Base-by-base conservation (phyloP, 768 basidiomycete genomes). In the Sarcodon aspratus region DNA sequence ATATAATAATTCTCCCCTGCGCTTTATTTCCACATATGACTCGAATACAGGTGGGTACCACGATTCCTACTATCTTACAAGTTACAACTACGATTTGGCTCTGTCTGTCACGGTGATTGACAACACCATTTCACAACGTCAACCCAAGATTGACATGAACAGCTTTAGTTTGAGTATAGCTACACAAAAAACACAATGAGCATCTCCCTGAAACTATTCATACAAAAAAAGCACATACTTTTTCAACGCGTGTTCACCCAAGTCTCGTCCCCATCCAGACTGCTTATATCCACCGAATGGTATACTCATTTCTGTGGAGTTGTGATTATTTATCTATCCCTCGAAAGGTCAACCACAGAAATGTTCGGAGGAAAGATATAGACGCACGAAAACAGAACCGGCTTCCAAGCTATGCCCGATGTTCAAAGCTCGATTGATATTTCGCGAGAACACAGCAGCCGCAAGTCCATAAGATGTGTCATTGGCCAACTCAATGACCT, bases 401-500 rank as follows among this genome's bases (percentile, higher is more conserved):
- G 89, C 85, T 57, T 86, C 75, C 51, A 97, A 68, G 50, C 66
- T 72, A 61, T 89, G 80, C 7, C 88, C 85, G 2, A 80, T 78
- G 50, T 69, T 67, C 48, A 94, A 66, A 0, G 87, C 90, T 27
- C 83, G 74, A 54, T 75, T 78, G 68, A 95, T 65, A 64, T 94
- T 74, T 58, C 78, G 71, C 34, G 85, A 81, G 73, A 93, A 96
- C 47, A 98, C 80, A 7, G 85, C 85, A 2, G 86, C 81, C 11
- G 90, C 91, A 42, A 96, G 78, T 50, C 94, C 94, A 63, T 93
- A 95, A 45, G 69, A 58, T 0, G 87, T 84, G 61, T 95, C 83
- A 65, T 99, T 99, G 27, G 91, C 95, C 59, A 78, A 73, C 44
- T 62, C 64, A 55, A 88, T 65, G 36, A 80, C 80, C 50, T 86